phyloP scores from a whole-genome alignment of 352 stramenopile genomes.

The Blastocystis sp. region DNA sequence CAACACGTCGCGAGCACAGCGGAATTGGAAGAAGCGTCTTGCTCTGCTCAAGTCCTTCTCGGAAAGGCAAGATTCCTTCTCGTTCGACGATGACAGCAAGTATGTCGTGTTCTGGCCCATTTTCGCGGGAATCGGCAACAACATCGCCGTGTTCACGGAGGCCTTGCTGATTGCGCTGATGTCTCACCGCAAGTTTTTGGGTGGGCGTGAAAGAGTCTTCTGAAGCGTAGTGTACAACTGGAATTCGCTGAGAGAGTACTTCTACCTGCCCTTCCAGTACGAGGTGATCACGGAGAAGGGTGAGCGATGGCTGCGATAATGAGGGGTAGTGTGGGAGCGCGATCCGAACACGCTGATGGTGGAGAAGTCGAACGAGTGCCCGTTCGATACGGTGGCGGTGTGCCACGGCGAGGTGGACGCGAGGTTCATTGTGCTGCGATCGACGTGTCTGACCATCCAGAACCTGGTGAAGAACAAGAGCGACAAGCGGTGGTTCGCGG shows the following conservation, averaged over 20 bases:
- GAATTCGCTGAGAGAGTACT: slow-evolving; percentile 37
- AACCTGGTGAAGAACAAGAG: neutral
- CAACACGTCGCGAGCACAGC: slow-evolving; percentile 5
- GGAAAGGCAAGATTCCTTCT: slow-evolving; percentile 19
- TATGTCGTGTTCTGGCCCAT: slow-evolving; percentile 61
- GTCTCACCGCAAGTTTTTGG: slow-evolving; percentile 51
- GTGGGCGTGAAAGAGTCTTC: no score
- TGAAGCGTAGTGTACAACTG: slow-evolving; percentile 29
- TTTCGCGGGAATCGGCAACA: slow-evolving; percentile 58
- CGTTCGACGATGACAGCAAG: slow-evolving; percentile 24
- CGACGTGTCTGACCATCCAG: slow-evolving; percentile 50
- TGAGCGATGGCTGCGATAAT: neutral
- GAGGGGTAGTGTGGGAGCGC: slow-evolving; percentile 48
- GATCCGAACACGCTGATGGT: slow-evolving; percentile 41
- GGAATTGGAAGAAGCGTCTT: slow-evolving; percentile 2
- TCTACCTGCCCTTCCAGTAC: slow-evolving; percentile 56
- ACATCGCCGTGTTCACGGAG: slow-evolving; percentile 46
- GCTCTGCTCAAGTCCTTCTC: slow-evolving; percentile 11
- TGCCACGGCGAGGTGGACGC: slow-evolving; percentile 16
- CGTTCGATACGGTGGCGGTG: slow-evolving; percentile 5
- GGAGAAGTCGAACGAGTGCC: slow-evolving; percentile 51
- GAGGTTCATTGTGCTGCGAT: slow-evolving; percentile 55
- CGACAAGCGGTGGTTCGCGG: slow-evolving; percentile 24
- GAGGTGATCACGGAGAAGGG: slow-evolving; percentile 60
- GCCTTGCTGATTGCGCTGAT: slow-evolving; percentile 24